Percentiles rank a stretch among this genome's conserved stretches.
Evolutionary conservation across 2,329 filamentous ascomycete genomes (phyloP).

Genomic region (Cordyceps cateniannulata): DNA sequence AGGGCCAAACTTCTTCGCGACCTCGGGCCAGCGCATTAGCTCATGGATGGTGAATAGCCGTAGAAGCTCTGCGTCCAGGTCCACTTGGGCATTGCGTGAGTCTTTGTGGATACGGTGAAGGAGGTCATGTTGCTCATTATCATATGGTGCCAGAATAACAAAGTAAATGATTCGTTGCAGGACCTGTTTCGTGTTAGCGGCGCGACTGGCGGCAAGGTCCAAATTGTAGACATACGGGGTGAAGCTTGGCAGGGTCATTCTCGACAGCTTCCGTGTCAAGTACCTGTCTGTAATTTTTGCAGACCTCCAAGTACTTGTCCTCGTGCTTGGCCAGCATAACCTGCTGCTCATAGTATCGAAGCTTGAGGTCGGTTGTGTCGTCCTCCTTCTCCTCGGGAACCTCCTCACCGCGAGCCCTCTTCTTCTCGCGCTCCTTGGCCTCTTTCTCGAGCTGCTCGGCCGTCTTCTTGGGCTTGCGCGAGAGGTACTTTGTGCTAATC

Average conservation of each 20-base stretch:
- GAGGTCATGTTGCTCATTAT: constrained; percentile 97
- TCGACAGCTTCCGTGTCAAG: constrained; percentile 94
- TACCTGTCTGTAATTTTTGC: constrained; percentile 97
- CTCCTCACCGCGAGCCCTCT: constrained; percentile 71
- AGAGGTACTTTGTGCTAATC: constrained; percentile 90
- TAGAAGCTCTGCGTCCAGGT: constrained; percentile 76
- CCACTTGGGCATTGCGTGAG: constrained; percentile 68
- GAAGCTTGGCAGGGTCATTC: constrained; percentile 78
- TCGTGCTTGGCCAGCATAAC: constrained; percentile 94
- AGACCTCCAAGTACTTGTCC: constrained; percentile 92
- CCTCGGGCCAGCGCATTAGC: constrained; percentile 96
- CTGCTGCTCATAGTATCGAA: constrained; percentile 95
- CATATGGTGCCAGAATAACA: constrained; percentile 89
- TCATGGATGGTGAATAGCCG: constrained; percentile 94
- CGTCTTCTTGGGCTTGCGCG: constrained; percentile 85
- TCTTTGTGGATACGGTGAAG: constrained; percentile 89
- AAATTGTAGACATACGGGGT: constrained; percentile 55
- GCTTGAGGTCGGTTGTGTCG: constrained; percentile 92
- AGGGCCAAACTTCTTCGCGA: constrained; percentile 80
- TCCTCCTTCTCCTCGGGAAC: constrained; percentile 73
- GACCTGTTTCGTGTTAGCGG: constrained; percentile 45
- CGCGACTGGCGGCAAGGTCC: not conserved
- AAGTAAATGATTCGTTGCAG: constrained; percentile 97
- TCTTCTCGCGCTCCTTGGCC: constrained; percentile 80
- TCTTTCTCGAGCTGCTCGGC: constrained; percentile 86